Percentiles rank a stretch among this genome's conserved stretches.
phyloP scores from a whole-genome alignment of 2,329 filamentous ascomycete genomes.

The Calonectria pteridis region DNA sequence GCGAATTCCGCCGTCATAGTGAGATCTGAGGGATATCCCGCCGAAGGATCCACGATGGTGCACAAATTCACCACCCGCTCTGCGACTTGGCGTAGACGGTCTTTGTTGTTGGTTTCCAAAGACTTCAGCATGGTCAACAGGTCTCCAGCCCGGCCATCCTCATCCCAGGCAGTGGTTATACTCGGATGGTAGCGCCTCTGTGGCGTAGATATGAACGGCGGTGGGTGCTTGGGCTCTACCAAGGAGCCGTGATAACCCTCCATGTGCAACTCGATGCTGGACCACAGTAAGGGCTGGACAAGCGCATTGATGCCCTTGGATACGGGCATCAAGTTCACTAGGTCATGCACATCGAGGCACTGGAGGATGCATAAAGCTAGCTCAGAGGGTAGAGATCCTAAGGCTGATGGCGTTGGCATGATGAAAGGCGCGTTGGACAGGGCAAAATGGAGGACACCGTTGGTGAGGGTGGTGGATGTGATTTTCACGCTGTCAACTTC shows the following conservation, averaged over 20 bases:
- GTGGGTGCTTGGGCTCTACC: constrained; percentile 20
- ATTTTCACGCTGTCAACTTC: neutral
- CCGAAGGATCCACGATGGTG: constrained; percentile 1
- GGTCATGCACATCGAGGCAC: neutral
- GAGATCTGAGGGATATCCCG: neutral
- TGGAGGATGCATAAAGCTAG: neutral
- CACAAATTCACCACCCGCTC: constrained; percentile 27
- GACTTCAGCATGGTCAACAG: constrained; percentile 8
- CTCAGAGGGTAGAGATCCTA: neutral
- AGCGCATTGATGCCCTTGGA: constrained; percentile 20
- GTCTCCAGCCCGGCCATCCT: neutral
- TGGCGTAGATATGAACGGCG: neutral
- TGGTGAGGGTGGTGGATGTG: neutral
- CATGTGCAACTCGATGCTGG: constrained; percentile 30
- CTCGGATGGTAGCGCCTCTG: constrained; percentile 8
- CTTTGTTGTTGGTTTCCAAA: neutral
- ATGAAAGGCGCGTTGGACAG: neutral
- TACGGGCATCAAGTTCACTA: neutral
- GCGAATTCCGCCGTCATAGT: neutral
- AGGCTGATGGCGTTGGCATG: neutral
- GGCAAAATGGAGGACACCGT: neutral
- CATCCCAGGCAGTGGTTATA: neutral
- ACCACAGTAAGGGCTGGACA: constrained; percentile 15
- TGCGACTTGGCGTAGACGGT: neutral
- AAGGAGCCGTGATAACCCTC: constrained; percentile 29